Percentiles rank a stretch among this genome's conserved stretches.
These are phyloP conservation scores for Lachancea dasiensis DNA, from an alignment of 805 yeast species.

Conservation along the genomic window DNA sequence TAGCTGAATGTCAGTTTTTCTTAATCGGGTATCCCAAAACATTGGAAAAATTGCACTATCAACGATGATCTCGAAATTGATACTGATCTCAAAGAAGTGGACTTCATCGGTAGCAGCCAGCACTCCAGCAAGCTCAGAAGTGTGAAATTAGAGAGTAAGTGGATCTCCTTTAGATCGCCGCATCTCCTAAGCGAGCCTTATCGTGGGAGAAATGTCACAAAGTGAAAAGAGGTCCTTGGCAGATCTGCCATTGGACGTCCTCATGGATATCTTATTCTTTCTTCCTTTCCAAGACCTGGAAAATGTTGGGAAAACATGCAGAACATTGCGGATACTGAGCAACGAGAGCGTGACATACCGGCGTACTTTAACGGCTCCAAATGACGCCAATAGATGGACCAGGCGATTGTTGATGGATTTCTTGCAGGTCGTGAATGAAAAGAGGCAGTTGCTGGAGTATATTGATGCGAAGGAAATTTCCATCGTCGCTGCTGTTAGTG, in stretches of 20 bases:
- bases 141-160: not conserved
- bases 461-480: conserved; percentile 13
- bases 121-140: not conserved
- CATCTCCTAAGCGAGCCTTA: not conserved
- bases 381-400: conserved; percentile 17
- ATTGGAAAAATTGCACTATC: not conserved
- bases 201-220: not conserved
- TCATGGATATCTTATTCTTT: conserved; percentile 21
- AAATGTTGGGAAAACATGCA: conserved; percentile 19
- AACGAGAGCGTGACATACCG: conserved; percentile 21
- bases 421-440: conserved; percentile 18
- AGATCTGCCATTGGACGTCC: conserved; percentile 23
- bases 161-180: not conserved
- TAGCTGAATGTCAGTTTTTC: conserved; percentile 1
- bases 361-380: conserved; percentile 12
- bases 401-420: conserved; percentile 18
- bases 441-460: conserved; percentile 10
- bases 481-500: conserved; percentile 15
- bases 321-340: conserved; percentile 20
- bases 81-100: not conserved
- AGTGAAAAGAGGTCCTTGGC: conserved; percentile 10
- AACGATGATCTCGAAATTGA: not conserved
- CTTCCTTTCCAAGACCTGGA: conserved; percentile 21
- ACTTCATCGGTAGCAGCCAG: no score
- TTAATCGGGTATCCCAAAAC: conserved; percentile 1